Percentiles rank a stretch among this genome's conserved stretches.
Conservation (phyloP, 1,284 basidiomycete species). For the Schizophyllum amplum region DNA sequence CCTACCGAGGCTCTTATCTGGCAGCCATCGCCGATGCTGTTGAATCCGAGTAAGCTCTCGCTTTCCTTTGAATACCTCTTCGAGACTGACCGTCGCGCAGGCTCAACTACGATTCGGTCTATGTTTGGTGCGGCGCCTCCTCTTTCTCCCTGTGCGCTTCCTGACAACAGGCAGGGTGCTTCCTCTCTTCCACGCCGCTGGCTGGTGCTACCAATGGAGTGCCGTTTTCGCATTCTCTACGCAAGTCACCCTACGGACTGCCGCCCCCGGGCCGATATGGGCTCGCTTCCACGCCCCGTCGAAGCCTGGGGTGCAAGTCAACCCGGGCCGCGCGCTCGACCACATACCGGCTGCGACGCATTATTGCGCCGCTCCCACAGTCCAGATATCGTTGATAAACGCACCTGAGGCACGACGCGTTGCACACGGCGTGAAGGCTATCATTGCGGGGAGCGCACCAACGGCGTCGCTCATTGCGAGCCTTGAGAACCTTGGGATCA, state of each 20-base stretch:
- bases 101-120: conserved; percentile 61
- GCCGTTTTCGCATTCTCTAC: conserved; percentile 66
- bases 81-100: conserved; percentile 24
- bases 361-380: conserved; percentile 84
- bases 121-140: conserved; percentile 52
- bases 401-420: conserved; percentile 55
- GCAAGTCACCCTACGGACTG: conserved; percentile 36
- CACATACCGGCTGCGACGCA: conserved; percentile 50
- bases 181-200: conserved; percentile 85
- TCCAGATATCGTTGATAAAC: conserved; percentile 78
- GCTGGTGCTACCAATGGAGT: conserved; percentile 84
- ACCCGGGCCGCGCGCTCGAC: conserved; percentile 29
- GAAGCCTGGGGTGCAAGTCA: conserved; percentile 77
- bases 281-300: conserved; percentile 60
- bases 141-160: background rate
- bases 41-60: conserved; percentile 48
- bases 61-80: conserved; percentile 5
- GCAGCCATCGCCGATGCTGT: conserved; percentile 78
- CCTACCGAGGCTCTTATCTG: conserved; percentile 74
- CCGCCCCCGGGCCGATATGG: conserved; percentile 51
- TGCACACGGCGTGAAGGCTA: conserved; percentile 46
- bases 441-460: conserved; percentile 67
- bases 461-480: conserved; percentile 76
- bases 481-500: conserved; percentile 69
- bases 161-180: conserved; percentile 50